Conservation (phyloP, 1,284 basidiomycete species). For the Vanrija pseudolonga region DNA sequence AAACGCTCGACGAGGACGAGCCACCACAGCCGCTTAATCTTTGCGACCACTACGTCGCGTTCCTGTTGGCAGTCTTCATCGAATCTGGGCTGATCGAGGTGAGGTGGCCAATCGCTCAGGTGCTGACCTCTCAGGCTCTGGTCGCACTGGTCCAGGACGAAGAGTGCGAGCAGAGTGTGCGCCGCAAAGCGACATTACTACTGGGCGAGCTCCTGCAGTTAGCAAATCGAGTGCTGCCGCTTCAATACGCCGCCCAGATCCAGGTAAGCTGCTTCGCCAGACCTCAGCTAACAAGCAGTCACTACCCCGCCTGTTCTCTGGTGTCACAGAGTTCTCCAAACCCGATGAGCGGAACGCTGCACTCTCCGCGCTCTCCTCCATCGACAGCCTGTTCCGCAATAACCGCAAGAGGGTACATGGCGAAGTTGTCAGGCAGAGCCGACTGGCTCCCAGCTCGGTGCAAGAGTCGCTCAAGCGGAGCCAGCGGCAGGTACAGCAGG, state of each 20-base stretch:
- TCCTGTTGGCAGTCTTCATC: conserved; percentile 81
- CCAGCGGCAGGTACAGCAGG: conserved; percentile 86
- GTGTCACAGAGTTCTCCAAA: conserved; percentile 74
- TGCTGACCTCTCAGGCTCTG: conserved; percentile 59
- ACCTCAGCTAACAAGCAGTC: conserved; percentile 53
- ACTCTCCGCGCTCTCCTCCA: conserved; percentile 75
- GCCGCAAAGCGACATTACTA: conserved; percentile 81
- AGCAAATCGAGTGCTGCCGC: conserved; percentile 82
- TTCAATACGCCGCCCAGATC: conserved; percentile 73
- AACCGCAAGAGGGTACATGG: conserved; percentile 39
- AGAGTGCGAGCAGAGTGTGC: conserved; percentile 59
- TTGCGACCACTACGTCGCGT: conserved; percentile 87
- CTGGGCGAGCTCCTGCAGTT: conserved; percentile 87
- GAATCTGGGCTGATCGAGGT: conserved; percentile 86
- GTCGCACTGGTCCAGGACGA: conserved; percentile 71
- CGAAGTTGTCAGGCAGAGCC: not conserved
- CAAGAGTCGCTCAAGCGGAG: conserved; percentile 82
- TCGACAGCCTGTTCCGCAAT: conserved; percentile 89
- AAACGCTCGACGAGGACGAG: conserved; percentile 42
- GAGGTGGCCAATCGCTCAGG: conserved; percentile 25
- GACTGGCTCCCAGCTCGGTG: not conserved
- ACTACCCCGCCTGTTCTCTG: conserved; percentile 77
- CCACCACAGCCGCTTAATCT: conserved; percentile 66
- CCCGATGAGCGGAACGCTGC: conserved; percentile 65
- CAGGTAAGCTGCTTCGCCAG: conserved; percentile 56